phyloP scores from a whole-genome alignment of 176 grass and related monocot species.

The Aegilops bicornis region DNA sequence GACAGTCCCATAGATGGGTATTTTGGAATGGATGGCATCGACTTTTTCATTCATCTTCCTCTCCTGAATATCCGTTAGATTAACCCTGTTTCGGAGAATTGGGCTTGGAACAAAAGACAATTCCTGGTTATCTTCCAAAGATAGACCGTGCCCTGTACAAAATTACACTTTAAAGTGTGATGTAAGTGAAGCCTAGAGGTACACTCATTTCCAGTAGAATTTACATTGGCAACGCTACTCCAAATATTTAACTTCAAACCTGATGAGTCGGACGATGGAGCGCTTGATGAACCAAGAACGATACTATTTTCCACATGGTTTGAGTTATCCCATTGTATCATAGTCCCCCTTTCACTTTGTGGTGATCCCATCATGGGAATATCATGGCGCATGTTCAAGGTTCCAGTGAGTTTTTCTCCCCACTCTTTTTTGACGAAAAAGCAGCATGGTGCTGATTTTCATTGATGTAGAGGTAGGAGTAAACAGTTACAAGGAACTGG shows the following conservation, averaged over 20 bases:
- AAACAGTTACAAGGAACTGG: no score
- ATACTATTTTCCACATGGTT: no score
- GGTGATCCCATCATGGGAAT: no score
- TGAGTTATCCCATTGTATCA: no score
- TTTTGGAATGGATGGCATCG: background rate
- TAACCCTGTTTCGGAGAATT: background rate
- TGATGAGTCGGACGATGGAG: no score
- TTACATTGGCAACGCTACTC: background rate
- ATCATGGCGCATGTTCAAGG: background rate
- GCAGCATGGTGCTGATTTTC: no score
- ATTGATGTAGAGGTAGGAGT: no score
- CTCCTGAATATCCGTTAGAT: background rate
- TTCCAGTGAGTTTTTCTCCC: background rate
- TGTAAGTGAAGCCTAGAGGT: background rate
- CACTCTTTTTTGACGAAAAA: no score
- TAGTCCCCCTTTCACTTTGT: no score
- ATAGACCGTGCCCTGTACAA: background rate
- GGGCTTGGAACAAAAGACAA: background rate
- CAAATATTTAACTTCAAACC: background rate
- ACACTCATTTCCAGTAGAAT: background rate
- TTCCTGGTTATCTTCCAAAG: background rate
- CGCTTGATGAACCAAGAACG: no score
- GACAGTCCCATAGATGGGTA: background rate
- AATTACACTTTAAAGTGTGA: background rate
- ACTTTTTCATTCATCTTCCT: conserved; percentile 9